These are phyloP conservation scores for Dinochytrium kinnereticum DNA, from an alignment of 371 early-diverging fungal species.

Conservation along the genomic window DNA sequence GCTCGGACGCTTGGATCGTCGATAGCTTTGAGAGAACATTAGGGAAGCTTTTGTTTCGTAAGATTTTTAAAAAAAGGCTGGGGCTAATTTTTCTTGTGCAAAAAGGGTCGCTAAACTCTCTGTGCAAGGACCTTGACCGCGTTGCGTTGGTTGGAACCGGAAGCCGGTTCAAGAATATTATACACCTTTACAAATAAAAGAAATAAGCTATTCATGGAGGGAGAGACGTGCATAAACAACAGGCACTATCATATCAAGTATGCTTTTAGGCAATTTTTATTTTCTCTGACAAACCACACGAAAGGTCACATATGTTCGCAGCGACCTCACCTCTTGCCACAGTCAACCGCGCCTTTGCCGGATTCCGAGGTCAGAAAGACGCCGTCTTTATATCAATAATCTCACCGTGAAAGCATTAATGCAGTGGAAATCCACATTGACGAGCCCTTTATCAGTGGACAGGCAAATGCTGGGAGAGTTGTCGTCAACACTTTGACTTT, in stretches of 20 bases:
- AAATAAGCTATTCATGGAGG: too few relatives aligned
- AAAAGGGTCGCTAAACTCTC: neutral
- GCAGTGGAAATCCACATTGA: slow-evolving; percentile 1
- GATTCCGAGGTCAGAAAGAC: slow-evolving; percentile 1
- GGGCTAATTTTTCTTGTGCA: neutral
- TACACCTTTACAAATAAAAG: neutral
- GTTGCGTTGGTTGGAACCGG: neutral
- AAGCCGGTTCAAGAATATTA: neutral
- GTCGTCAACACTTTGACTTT: neutral
- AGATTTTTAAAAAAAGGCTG: neutral
- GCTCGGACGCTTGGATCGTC: neutral
- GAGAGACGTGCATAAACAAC: too few relatives aligned
- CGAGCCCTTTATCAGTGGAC: slow-evolving; percentile 11
- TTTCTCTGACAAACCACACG: too few relatives aligned
- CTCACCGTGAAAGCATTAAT: neutral
- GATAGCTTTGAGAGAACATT: slow-evolving; percentile 6
- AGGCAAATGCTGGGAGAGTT: neutral
- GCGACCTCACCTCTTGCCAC: neutral
- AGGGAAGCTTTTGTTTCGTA: neutral
- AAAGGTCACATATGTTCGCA: too few relatives aligned
- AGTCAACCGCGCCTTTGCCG: neutral
- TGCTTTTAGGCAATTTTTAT: neutral
- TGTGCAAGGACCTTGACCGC: neutral
- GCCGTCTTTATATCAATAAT: neutral
- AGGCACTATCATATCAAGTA: neutral